Percentiles rank a stretch among this genome's conserved stretches.
phyloP scores from a whole-genome alignment of 1,139 yeast species.

The Hanseniaspora uvarum region DNA sequence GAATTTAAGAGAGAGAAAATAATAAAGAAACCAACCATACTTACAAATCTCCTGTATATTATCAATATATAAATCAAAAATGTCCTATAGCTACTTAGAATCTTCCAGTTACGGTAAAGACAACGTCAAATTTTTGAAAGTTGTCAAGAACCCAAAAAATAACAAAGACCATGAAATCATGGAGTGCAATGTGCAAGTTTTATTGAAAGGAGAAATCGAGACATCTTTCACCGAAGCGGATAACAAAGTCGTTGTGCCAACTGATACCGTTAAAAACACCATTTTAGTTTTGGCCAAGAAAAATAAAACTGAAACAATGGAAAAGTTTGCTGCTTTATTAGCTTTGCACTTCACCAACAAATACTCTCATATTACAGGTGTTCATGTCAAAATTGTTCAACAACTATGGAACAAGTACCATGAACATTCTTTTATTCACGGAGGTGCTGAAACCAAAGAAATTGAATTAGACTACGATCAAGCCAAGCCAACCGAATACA shows the following conservation, averaged over 20 bases:
- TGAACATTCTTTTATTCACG: conserved; percentile 75
- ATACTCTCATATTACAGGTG: conserved; percentile 64
- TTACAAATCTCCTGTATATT: neutral
- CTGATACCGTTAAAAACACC: conserved; percentile 89
- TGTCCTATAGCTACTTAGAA: conserved; percentile 29
- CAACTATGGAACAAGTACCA: conserved; percentile 67
- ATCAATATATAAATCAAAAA: conserved; percentile 14
- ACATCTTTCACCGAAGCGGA: conserved; percentile 77
- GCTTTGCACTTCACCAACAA: conserved; percentile 70
- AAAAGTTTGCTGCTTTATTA: conserved; percentile 74
- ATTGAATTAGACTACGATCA: conserved; percentile 44
- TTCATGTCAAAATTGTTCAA: conserved; percentile 58
- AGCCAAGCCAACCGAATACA: conserved; percentile 40
- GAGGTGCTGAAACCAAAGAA: conserved; percentile 70
- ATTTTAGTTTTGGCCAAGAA: conserved; percentile 71
- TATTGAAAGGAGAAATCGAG: conserved; percentile 70
- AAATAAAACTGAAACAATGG: conserved; percentile 78
- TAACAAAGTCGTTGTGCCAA: conserved; percentile 79
- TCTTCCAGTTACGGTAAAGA: conserved; percentile 75
- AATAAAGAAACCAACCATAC: neutral
- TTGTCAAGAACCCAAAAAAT: conserved; percentile 61
- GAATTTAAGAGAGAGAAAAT: neutral
- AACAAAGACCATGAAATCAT: conserved; percentile 66
- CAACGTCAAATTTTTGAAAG: conserved; percentile 82
- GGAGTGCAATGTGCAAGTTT: conserved; percentile 70